phyloP scores from a whole-genome alignment of 2,329 filamentous ascomycete genomes.

The Phialemoniopsis sp. region DNA sequence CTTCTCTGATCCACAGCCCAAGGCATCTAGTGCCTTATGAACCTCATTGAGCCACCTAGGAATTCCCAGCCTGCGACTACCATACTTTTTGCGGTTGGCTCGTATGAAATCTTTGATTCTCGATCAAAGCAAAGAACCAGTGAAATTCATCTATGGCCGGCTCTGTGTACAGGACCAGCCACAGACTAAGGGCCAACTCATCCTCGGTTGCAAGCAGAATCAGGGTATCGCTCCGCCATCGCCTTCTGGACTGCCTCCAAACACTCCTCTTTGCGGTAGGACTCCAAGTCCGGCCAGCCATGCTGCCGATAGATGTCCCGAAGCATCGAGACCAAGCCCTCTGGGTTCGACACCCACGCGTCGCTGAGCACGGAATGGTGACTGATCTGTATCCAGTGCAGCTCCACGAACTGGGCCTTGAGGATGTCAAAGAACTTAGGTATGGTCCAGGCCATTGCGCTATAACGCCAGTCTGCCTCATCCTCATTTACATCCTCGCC shows the following conservation, averaged over 20 bases:
- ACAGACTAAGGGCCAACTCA: no score
- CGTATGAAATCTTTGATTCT: no score
- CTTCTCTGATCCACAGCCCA: no score
- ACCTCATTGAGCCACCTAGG: no score
- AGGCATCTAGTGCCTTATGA: no score
- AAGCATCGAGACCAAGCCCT: constrained; percentile 9
- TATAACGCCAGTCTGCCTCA: constrained; percentile 15
- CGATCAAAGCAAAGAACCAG: no score
- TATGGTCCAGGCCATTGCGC: constrained; percentile 15
- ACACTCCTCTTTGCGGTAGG: constrained; percentile 22
- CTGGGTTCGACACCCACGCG: constrained; percentile 5
- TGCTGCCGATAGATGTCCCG: constrained; percentile 21
- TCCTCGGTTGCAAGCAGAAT: no score
- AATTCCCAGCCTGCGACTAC: no score
- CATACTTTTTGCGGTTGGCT: no score
- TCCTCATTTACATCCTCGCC: constrained; percentile 13
- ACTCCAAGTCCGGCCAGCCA: constrained; percentile 21
- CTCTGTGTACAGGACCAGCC: no score
- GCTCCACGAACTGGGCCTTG: constrained; percentile 14
- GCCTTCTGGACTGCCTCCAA: not conserved
- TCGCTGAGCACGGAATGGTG: not conserved
- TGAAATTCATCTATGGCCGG: no score
- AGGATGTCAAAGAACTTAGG: constrained; percentile 19
- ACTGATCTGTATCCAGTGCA: constrained; percentile 14
- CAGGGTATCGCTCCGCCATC: no score